Evolutionary conservation across 805 yeast species (phyloP).

Genomic region (Wickerhamiella vanderwaltii): DNA sequence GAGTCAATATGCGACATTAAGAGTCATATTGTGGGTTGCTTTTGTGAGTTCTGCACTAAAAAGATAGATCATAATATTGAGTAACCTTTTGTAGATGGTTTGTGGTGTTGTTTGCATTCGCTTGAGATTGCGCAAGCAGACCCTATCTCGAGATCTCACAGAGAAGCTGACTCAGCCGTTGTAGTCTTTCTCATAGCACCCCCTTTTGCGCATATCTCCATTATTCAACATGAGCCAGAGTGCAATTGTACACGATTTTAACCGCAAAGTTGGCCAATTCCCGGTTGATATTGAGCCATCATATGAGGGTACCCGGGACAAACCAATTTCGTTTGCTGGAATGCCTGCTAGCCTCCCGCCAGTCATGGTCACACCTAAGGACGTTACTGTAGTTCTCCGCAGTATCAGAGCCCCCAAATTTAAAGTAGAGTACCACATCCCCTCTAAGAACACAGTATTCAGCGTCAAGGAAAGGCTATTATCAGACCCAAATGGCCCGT

Average conservation of each 20-base stretch:
- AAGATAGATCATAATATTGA: too few relatives aligned
- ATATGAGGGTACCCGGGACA: constrained; percentile 13
- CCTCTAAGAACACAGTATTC: constrained; percentile 20
- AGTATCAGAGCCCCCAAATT: constrained; percentile 69
- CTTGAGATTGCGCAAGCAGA: too few relatives aligned
- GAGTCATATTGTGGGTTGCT: too few relatives aligned
- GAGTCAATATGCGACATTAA: too few relatives aligned
- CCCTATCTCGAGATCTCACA: too few relatives aligned
- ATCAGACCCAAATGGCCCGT: constrained; percentile 22
- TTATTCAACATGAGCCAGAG: constrained; percentile 12
- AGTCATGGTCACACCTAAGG: neutral
- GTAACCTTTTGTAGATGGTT: too few relatives aligned
- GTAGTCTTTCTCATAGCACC: too few relatives aligned
- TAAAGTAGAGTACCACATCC: constrained; percentile 24
- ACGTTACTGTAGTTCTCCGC: constrained; percentile 34
- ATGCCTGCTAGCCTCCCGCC: constrained; percentile 9
- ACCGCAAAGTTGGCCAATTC: constrained; percentile 1
- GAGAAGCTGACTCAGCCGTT: too few relatives aligned
- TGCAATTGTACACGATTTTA: constrained; percentile 3
- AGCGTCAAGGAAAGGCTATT: constrained; percentile 25
- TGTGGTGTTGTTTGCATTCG: too few relatives aligned
- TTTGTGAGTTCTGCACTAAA: too few relatives aligned
- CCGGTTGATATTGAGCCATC: constrained; percentile 6
- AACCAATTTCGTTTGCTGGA: constrained; percentile 5
- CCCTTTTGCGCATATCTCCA: too few relatives aligned